Percentiles rank a stretch among this genome's conserved stretches.
Conservation (phyloP, 2,329 filamentous ascomycete species). For the Verticillium nubilum region DNA sequence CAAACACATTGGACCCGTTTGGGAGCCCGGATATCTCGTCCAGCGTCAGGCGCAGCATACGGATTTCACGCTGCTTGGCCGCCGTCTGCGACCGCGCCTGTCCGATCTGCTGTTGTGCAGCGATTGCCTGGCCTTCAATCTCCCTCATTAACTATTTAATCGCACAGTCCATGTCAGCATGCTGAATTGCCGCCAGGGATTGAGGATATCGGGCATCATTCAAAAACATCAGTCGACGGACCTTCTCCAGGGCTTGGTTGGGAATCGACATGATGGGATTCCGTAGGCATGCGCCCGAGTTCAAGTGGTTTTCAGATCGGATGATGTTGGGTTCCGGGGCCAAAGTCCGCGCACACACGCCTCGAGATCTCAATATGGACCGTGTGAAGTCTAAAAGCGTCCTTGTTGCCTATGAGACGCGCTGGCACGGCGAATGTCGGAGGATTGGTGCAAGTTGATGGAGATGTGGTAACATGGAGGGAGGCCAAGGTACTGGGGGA, state of each 20-base stretch:
- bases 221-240: constrained; percentile 27
- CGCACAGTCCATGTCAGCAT: neutral
- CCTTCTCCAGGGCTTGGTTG: constrained; percentile 92
- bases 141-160: constrained; percentile 72
- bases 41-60: constrained; percentile 80
- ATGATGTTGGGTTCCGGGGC: too few species aligned
- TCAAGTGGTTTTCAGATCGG: constrained; percentile 26
- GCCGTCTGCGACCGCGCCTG: constrained; percentile 80
- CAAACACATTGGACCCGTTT: constrained; percentile 74
- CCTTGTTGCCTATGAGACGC: too few species aligned
- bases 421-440: too few species aligned
- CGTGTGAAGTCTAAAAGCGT: too few species aligned
- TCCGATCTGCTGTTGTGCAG: constrained; percentile 87
- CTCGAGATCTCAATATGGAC: too few species aligned
- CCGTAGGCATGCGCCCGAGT: constrained; percentile 24
- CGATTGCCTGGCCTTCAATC: constrained; percentile 84
- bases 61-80: constrained; percentile 80
- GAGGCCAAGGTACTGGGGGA: constrained; percentile 39
- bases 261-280: constrained; percentile 73
- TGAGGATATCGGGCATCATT: neutral
- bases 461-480: too few species aligned
- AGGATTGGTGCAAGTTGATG: too few species aligned
- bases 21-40: constrained; percentile 77
- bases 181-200: too few species aligned
- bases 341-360: too few species aligned